Base-by-base conservation (phyloP, 805 yeast species). In the Wickerhamiella kazuoi region DNA sequence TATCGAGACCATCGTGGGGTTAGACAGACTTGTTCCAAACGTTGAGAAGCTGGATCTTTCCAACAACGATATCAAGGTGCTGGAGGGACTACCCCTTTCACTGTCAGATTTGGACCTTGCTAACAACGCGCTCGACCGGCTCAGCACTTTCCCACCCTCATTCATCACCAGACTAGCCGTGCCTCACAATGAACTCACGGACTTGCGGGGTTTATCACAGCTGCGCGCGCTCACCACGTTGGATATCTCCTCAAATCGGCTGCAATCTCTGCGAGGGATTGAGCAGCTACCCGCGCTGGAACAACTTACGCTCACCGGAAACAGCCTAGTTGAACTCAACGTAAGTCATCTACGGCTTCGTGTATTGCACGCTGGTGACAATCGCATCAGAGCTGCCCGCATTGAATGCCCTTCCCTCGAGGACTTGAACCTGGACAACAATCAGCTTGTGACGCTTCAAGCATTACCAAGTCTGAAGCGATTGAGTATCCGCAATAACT, bases 81-180 rank as follows among this genome's bases (percentile, higher is more conserved):
- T 50, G 4, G 44, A 50, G 5, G 53, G 54, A 7, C 41, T 50
- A 15, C 51, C 53, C 2, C 39, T 41, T 16, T 32, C 37, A 2
- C 37, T 48, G 6, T 44, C 46, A 7, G 42, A 41, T 15, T 34
- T 48, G 3, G 51, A 48, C 24, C 30, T 50, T 18, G 21, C 46
- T 17, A 6, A 28, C 20, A 50, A 50, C 37, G 1, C 5, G 9
- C 41, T 50, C 18, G 42, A 41, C 17, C 35, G 42, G 3, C 35
- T 44, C 23, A 43, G 39, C 34, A 35, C 40, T 3, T 50, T 50
- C 40, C 52, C 54, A 0, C 21, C 33, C 3, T 26, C 44, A 15
- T 43, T 44, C 21, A 35, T 50, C 18, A 46, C 52, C 14, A 44
- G 41, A 3, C 46, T 50, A 19, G 41, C 47, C 17, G 6, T 50